Conservation (phyloP, 2,329 filamentous ascomycete species). For the Ramularia endophylla region DNA sequence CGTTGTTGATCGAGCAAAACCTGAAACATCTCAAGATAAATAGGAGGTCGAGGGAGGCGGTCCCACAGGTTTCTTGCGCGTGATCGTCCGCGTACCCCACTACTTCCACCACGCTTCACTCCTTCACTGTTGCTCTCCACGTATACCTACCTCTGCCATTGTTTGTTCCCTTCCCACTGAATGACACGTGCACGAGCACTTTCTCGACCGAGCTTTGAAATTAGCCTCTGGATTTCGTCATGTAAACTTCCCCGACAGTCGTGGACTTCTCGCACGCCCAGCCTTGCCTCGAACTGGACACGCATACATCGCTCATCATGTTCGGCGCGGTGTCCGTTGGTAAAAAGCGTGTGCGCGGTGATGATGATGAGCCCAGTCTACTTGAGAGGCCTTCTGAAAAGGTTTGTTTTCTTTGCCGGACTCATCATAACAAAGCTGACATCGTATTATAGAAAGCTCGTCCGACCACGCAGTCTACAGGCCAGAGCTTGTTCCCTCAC, state of each 20-base stretch:
- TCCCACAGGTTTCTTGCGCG: too few relatives aligned
- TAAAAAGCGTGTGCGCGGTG: conserved; percentile 16
- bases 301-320: conserved; percentile 3
- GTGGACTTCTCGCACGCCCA: conserved; percentile 2
- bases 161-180: background rate
- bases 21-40: too few relatives aligned
- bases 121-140: background rate
- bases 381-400: conserved; percentile 14
- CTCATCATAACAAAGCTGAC: conserved; percentile 3
- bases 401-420: conserved; percentile 4
- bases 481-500: conserved; percentile 10
- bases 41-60: too few relatives aligned
- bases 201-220: too few relatives aligned
- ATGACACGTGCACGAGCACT: too few relatives aligned
- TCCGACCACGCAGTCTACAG: conserved; percentile 13
- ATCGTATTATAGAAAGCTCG: conserved; percentile 13
- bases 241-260: conserved; percentile 1
- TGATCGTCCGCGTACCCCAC: too few relatives aligned
- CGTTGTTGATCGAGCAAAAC: too few relatives aligned
- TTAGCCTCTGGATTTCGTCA: background rate
- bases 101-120: too few relatives aligned
- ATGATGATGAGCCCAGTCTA: conserved; percentile 8
- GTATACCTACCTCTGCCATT: background rate
- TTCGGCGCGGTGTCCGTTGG: conserved; percentile 8
- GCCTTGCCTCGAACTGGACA: background rate